Conservation (phyloP, 495 filamentous ascomycete genomes). For the Lindgomyces ingoldianus region DNA sequence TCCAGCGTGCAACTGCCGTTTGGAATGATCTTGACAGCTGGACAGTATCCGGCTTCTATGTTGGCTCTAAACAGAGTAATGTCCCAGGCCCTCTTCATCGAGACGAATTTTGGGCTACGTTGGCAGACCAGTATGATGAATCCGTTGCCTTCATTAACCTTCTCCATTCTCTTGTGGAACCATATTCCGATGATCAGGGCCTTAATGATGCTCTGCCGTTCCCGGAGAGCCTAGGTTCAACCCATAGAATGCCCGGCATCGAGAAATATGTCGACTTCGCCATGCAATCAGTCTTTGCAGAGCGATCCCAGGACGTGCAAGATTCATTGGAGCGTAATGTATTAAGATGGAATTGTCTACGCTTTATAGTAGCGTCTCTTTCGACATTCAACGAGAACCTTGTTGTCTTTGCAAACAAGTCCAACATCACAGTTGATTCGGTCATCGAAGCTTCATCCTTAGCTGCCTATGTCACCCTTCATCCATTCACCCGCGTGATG, state of each 20-base stretch:
- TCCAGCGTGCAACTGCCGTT: constrained; percentile 60
- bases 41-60: constrained; percentile 42
- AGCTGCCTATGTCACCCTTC: constrained; percentile 73
- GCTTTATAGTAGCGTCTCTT: constrained; percentile 74
- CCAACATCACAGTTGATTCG: constrained; percentile 69
- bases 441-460: constrained; percentile 71
- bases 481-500: constrained; percentile 90
- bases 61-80: constrained; percentile 32
- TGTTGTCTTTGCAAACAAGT: constrained; percentile 74
- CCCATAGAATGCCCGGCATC: constrained; percentile 79
- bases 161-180: constrained; percentile 65
- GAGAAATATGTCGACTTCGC: constrained; percentile 91
- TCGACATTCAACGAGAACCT: constrained; percentile 89
- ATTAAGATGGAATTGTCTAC: constrained; percentile 73
- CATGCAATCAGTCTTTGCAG: constrained; percentile 69
- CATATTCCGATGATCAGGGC: constrained; percentile 56
- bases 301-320: constrained; percentile 59
- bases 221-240: constrained; percentile 79
- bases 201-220: constrained; percentile 80
- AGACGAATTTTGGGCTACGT: constrained; percentile 50
- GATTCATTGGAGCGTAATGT: constrained; percentile 65
- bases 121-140: constrained; percentile 72
- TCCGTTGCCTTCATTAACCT: constrained; percentile 78
- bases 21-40: constrained; percentile 74
- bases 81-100: constrained; percentile 40